Evolutionary conservation across 306 rosid species (phyloP).

Genomic region (Lithocarpus polystachyus): DNA sequence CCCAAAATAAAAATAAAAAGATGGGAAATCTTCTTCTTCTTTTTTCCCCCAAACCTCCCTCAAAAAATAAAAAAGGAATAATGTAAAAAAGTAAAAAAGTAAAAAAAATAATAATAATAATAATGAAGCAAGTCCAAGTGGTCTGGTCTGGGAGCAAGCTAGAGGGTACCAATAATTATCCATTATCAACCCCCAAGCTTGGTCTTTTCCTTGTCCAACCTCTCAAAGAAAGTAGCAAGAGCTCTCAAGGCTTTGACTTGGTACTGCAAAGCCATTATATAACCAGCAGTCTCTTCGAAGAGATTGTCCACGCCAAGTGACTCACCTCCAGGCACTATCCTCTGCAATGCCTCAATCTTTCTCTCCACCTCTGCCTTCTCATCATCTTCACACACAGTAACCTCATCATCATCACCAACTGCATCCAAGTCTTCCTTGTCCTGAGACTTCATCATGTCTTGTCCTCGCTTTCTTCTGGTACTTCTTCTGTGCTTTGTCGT

Average conservation of each 20-base stretch:
- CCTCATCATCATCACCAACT: background rate
- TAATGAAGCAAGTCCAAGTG: slow-evolving; percentile 2
- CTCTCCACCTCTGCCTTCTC: slow-evolving; percentile 69
- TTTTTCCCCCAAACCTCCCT: too few relatives aligned
- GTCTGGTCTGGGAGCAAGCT: background rate
- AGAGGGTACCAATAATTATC: background rate
- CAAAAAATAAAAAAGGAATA: background rate
- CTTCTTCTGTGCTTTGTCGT: background rate
- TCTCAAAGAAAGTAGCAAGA: slow-evolving; percentile 53
- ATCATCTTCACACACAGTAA: slow-evolving; percentile 18
- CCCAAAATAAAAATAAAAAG: slow-evolving; percentile 9
- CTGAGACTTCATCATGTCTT: background rate
- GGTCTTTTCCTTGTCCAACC: slow-evolving; percentile 59
- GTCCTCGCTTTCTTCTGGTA: slow-evolving; percentile 2
- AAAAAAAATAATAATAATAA: slow-evolving; percentile 19
- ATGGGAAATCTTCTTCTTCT: slow-evolving; percentile 1
- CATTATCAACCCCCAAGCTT: slow-evolving; percentile 61
- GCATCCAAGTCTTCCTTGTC: background rate
- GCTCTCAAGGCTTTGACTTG: slow-evolving; percentile 74
- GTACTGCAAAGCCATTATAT: slow-evolving; percentile 66
- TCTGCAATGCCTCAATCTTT: slow-evolving; percentile 83
- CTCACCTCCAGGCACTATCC: slow-evolving; percentile 81
- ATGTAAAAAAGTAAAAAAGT: background rate
- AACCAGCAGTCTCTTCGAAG: slow-evolving; percentile 84
- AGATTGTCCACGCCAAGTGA: slow-evolving; percentile 69